Percentiles rank a stretch among this genome's conserved stretches.
Conservation (phyloP, 176 grass and related monocot genomes). For the Saccharum officinarum region DNA sequence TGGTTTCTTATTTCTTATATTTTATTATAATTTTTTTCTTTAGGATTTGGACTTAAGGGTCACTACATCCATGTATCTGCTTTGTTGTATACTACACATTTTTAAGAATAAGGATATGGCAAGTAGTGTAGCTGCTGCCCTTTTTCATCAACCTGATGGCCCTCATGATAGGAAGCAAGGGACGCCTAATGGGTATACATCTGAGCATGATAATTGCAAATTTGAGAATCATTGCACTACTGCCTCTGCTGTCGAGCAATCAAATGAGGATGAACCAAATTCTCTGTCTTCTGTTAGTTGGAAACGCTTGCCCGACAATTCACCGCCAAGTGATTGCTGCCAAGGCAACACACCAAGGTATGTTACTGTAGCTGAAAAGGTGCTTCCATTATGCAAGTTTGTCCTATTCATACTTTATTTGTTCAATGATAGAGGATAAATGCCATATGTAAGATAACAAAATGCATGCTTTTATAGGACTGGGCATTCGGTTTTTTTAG, state of each 20-base stretch:
- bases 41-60: conserved; percentile 79
- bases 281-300: conserved; percentile 29
- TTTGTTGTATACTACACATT: conserved; percentile 95
- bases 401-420: conserved; percentile 6
- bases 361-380: conserved; percentile 19
- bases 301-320: conserved; percentile 35
- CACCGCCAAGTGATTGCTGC: conserved; percentile 46
- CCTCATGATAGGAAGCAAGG: conserved; percentile 44
- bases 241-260: conserved; percentile 21
- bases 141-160: conserved; percentile 74
- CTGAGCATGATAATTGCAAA: conserved; percentile 38
- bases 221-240: conserved; percentile 32
- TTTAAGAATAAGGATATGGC: conserved; percentile 98
- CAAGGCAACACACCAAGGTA: conserved; percentile 76
- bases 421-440: background rate
- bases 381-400: conserved; percentile 10
- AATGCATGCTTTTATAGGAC: background rate
- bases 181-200: conserved; percentile 51
- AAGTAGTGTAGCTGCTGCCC: conserved; percentile 72
- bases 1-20: conserved; percentile 16
- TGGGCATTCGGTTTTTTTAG: background rate
- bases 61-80: conserved; percentile 84
- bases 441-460: background rate
- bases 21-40: conserved; percentile 39
- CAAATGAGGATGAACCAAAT: conserved; percentile 36